Evolutionary conservation across 2,329 filamentous ascomycete species (phyloP).

Genomic region (Curvularia hawaiiensis): DNA sequence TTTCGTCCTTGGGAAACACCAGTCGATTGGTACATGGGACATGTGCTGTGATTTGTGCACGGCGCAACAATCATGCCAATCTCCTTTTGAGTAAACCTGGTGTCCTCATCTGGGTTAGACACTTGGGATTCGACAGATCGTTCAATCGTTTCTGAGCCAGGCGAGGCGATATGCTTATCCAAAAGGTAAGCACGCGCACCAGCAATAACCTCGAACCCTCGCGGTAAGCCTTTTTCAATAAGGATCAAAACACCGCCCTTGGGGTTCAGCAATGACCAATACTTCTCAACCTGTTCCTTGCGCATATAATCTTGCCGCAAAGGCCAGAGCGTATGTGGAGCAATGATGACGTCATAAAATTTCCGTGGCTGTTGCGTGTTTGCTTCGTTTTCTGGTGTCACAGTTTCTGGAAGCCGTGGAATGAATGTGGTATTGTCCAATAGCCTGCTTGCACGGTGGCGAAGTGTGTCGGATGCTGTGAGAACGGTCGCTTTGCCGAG

Average conservation of each 20-base stretch:
- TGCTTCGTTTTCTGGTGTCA: conserved; percentile 63
- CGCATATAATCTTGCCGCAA: conserved; percentile 77
- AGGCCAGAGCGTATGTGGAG: conserved; percentile 80
- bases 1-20: conserved; percentile 76
- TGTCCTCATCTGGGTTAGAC: conserved; percentile 45
- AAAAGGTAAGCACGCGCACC: conserved; percentile 81
- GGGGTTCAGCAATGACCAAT: conserved; percentile 85
- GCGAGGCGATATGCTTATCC: conserved; percentile 72
- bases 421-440: conserved; percentile 91
- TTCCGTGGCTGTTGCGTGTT: conserved; percentile 62
- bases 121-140: conserved; percentile 46
- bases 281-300: conserved; percentile 79
- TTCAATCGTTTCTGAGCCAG: conserved; percentile 55
- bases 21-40: conserved; percentile 82
- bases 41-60: conserved; percentile 87
- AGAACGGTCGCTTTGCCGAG: conserved; percentile 81
- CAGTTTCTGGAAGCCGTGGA: conserved; percentile 85
- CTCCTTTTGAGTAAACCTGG: conserved; percentile 53
- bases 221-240: conserved; percentile 87
- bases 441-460: conserved; percentile 75
- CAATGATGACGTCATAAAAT: conserved; percentile 86
- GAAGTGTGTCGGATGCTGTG: conserved; percentile 74
- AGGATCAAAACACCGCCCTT: conserved; percentile 86
- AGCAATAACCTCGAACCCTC: conserved; percentile 91
- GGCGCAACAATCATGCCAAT: conserved; percentile 66